A percentile compares a stretch with the other conserved stretches of the same genome.
Evolutionary conservation across 305 asterid genomes (phyloP).

Genomic region (Fraxinus sp.): DNA sequence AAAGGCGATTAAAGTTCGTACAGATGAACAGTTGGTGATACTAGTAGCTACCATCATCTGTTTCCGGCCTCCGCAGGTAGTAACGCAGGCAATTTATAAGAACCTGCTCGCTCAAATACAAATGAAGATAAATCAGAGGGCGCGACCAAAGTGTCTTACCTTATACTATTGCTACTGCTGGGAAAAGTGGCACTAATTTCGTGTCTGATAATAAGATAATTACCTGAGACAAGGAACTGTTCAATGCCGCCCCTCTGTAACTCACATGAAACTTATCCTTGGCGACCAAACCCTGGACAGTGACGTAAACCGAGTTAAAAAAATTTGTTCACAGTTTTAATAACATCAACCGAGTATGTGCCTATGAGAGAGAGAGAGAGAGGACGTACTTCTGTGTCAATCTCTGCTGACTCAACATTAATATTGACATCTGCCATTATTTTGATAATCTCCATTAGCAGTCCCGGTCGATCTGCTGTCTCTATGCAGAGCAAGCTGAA

Average conservation of each 20-base stretch:
- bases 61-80: slow-evolving; percentile 83
- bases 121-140: not conserved
- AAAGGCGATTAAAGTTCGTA: slow-evolving; percentile 19
- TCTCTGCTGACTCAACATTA: slow-evolving; percentile 92
- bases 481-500: slow-evolving; percentile 87
- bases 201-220: not conserved
- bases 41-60: slow-evolving; percentile 89
- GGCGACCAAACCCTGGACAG: slow-evolving; percentile 79
- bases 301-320: slow-evolving; percentile 14
- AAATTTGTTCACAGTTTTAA: not conserved
- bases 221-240: slow-evolving; percentile 90
- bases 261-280: slow-evolving; percentile 94
- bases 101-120: slow-evolving; percentile 50
- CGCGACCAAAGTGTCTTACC: not conserved
- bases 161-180: not conserved
- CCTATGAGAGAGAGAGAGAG: not conserved
- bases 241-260: slow-evolving; percentile 87
- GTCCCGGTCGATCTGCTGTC: slow-evolving; percentile 96
- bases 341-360: not conserved
- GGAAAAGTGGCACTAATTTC: not conserved
- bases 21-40: slow-evolving; percentile 9
- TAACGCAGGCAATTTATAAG: slow-evolving; percentile 80
- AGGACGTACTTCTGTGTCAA: slow-evolving; percentile 81
- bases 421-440: slow-evolving; percentile 71
- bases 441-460: slow-evolving; percentile 79